A percentile compares a stretch with the other conserved stretches of the same genome.
Conservation (phyloP, 495 filamentous ascomycete species). For the Pyrenula aspistea region DNA sequence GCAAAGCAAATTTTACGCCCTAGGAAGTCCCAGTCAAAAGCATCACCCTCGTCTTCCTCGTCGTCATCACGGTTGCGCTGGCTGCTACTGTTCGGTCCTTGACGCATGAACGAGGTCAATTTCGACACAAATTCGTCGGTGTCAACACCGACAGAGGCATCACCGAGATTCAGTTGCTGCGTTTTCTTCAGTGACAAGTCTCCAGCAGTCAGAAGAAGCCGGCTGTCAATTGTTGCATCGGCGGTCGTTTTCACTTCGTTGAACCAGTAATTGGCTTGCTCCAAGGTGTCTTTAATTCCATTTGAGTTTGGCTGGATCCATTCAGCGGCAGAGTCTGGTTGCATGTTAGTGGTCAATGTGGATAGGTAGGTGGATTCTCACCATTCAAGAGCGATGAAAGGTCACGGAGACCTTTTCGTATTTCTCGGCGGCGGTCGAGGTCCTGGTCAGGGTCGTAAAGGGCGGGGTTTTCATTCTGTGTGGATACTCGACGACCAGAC, state of each 20-base stretch:
- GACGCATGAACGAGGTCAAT: slow-evolving; percentile 77
- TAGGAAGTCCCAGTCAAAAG: slow-evolving; percentile 78
- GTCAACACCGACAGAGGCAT: slow-evolving; percentile 60
- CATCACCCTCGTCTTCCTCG: slow-evolving; percentile 57
- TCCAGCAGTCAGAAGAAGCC: slow-evolving; percentile 63
- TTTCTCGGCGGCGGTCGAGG: slow-evolving; percentile 56
- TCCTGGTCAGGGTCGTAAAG: slow-evolving; percentile 83
- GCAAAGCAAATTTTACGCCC: slow-evolving; percentile 65
- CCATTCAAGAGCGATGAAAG: slow-evolving; percentile 54
- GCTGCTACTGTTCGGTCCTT: slow-evolving; percentile 27
- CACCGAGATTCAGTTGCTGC: slow-evolving; percentile 56
- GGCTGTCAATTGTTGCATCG: slow-evolving; percentile 87
- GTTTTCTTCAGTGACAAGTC: slow-evolving; percentile 69
- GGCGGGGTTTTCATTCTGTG: slow-evolving; percentile 10
- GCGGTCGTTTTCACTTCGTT: slow-evolving; percentile 71
- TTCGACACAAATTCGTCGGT: slow-evolving; percentile 90
- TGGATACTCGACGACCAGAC: slow-evolving; percentile 20
- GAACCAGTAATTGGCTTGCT: slow-evolving; percentile 51
- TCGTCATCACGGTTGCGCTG: slow-evolving; percentile 28
- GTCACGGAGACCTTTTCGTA: slow-evolving; percentile 58
- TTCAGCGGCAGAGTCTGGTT: slow-evolving; percentile 52
- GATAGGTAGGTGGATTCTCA: slow-evolving; percentile 15
- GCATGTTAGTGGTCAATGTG: slow-evolving; percentile 1
- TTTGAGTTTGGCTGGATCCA: slow-evolving; percentile 46
- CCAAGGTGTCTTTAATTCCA: slow-evolving; percentile 49